Percentiles rank a stretch among this genome's conserved stretches.
phyloP scores from a whole-genome alignment of 2,329 filamentous ascomycete genomes.

The Sphaerostilbella broomeana region DNA sequence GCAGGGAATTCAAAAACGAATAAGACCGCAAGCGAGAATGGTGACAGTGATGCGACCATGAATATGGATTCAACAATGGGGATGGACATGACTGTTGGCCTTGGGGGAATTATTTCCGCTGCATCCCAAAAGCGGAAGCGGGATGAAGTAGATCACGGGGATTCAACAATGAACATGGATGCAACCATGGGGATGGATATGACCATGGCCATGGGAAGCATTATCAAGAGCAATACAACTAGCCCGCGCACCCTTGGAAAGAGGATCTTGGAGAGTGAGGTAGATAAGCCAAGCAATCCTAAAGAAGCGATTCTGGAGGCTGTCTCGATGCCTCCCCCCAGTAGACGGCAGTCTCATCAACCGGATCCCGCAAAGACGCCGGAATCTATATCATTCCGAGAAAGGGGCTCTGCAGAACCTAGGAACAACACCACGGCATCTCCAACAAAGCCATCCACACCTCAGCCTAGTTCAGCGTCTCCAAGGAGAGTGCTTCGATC shows the following conservation, averaged over 20 bases:
- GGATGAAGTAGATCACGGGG: background rate
- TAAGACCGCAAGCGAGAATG: no score
- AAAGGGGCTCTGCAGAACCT: slow-evolving; percentile 12
- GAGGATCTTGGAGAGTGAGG: slow-evolving; percentile 53
- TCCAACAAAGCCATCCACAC: slow-evolving; percentile 1
- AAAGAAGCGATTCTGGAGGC: slow-evolving; percentile 30
- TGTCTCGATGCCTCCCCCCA: slow-evolving; percentile 18
- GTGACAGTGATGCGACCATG: slow-evolving; percentile 23
- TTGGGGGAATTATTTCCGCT: slow-evolving; percentile 45
- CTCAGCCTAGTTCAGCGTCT: no score
- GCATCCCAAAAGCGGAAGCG: background rate
- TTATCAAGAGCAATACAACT: slow-evolving; percentile 39
- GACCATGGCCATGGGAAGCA: slow-evolving; percentile 56
- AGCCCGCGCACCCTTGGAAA: slow-evolving; percentile 38
- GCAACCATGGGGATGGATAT: slow-evolving; percentile 60
- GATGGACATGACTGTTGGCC: slow-evolving; percentile 45
- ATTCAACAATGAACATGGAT: slow-evolving; percentile 1
- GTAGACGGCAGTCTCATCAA: slow-evolving; percentile 14
- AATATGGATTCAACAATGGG: slow-evolving; percentile 32
- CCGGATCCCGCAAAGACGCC: slow-evolving; percentile 15
- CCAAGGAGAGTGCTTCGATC: background rate
- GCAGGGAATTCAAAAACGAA: slow-evolving; percentile 23
- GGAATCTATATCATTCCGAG: background rate
- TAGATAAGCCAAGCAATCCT: slow-evolving; percentile 40
- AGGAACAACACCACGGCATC: slow-evolving; percentile 10